Evolutionary conservation across 495 filamentous ascomycete species (phyloP), one percentile per base, ranked within the genome.

Genomic region (Neurospora tetraspora): DNA sequence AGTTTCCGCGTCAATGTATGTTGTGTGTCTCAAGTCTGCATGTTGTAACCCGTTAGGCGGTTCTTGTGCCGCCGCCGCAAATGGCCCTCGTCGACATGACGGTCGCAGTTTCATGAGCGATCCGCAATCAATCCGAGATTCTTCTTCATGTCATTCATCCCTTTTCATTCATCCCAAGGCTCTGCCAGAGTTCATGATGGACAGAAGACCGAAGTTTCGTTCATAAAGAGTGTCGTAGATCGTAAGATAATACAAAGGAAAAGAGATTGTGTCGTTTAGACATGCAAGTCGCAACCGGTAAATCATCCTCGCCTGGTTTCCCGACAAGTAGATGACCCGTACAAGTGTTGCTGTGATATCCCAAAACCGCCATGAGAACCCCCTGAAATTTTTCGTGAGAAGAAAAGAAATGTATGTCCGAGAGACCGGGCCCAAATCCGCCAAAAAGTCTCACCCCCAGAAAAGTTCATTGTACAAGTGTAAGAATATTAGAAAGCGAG

Each of bases 101-200:
- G 72, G 40, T 73, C 72, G 61, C 59, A 20, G 23, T 69, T 36
- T 72, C 61, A 69, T 36, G 71, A 65, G 72, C 68, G 27, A 73
- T 65, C 53, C 53, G 53, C 53, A 65, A 34, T 65, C 27, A 34
- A 65, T 65, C 27, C 53, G 27, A 34, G 27, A 65, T 34, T 34
- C 27, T 34, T 61, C 53, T 65, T 65, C 53, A 65, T 34, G 27
- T 65, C 27, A 34, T 65, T 65, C 53, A 61, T 61, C 27, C 53
- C 12, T 34, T 14, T 34, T 34, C 27, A 61, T 61, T 61, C 53
- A 65, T 34, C 53, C 53, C 53, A 34, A 65, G 27, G 53, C 53
- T 65, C 53, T 65, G 53, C 53, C 53, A 65, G 53, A 34, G 53
- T 65, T 31, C 53, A 34, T 65, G 53, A 65, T 65, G 31, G 53